Percentiles rank a stretch among this genome's conserved stretches.
Conservation (phyloP, 148 eudicot genomes). For the Rhododendron ferrugineum region DNA sequence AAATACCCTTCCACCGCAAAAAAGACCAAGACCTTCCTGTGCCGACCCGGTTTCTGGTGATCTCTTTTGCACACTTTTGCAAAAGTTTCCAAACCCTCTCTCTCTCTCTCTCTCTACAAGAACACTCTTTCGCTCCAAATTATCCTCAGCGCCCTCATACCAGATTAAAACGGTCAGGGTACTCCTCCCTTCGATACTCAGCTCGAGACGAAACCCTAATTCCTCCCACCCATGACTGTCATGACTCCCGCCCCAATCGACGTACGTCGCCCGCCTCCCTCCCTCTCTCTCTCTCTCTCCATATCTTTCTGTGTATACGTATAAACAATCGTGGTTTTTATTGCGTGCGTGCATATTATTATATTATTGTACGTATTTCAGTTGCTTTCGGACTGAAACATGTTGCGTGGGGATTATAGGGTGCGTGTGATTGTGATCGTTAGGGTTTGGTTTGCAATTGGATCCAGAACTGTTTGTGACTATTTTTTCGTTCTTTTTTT, state of each 20-base stretch:
- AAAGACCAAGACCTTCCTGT: background rate
- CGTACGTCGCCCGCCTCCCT: conserved; percentile 23
- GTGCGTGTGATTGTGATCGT: conserved; percentile 4
- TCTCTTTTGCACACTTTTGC: background rate
- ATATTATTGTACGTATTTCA: background rate
- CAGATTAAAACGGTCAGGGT: background rate
- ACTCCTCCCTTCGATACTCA: background rate
- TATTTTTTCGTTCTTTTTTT: conserved; percentile 12
- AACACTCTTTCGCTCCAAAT: background rate
- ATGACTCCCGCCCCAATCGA: conserved; percentile 60
- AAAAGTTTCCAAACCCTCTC: background rate
- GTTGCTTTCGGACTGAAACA: background rate
- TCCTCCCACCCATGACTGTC: conserved; percentile 41
- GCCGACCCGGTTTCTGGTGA: background rate
- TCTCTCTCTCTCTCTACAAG: conserved; percentile 4
- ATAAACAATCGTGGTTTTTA: background rate
- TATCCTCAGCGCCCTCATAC: background rate
- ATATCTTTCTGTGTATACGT: background rate
- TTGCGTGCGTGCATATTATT: background rate
- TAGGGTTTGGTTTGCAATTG: conserved; percentile 14
- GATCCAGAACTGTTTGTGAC: background rate
- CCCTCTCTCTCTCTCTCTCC: background rate
- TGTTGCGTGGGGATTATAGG: conserved; percentile 14
- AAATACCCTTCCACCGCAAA: background rate
- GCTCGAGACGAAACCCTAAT: background rate